Evolutionary conservation across 768 basidiomycete genomes (phyloP).

Genomic region (Tylopilus subfusipes): DNA sequence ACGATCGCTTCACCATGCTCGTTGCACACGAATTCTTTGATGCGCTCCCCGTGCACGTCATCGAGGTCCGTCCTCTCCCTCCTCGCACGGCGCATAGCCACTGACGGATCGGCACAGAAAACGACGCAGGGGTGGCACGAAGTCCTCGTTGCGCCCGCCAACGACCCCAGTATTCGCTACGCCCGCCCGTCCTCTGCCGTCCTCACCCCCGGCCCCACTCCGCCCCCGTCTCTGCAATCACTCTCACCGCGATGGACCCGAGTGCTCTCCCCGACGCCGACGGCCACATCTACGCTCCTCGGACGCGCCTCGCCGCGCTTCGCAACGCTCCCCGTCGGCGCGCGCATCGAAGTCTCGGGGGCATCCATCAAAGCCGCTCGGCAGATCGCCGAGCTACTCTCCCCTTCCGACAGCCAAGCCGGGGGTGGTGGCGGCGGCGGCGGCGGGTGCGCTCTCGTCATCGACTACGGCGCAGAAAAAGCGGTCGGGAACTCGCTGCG

Average conservation of each 20-base stretch:
- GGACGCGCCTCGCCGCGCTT: constrained; percentile 70
- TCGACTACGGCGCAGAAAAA: constrained; percentile 85
- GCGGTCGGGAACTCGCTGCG: constrained; percentile 74
- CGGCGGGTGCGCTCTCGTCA: constrained; percentile 67
- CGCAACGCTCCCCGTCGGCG: constrained; percentile 58
- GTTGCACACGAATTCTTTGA: constrained; percentile 98
- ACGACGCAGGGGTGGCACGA: constrained; percentile 81
- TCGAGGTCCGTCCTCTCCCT: constrained; percentile 55
- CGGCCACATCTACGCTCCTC: constrained; percentile 51
- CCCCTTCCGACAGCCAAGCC: neutral
- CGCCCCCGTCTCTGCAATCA: constrained; percentile 5
- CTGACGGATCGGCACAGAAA: constrained; percentile 47
- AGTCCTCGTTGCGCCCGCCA: constrained; percentile 58
- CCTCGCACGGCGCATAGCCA: neutral
- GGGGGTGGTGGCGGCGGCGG: constrained; percentile 26
- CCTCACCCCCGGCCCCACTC: neutral
- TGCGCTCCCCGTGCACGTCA: constrained; percentile 85
- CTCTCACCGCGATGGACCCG: constrained; percentile 48
- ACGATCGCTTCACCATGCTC: constrained; percentile 70
- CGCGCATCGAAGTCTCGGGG: constrained; percentile 78
- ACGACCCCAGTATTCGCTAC: constrained; percentile 37
- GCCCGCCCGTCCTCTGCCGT: constrained; percentile 20
- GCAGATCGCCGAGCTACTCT: constrained; percentile 62
- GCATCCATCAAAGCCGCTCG: constrained; percentile 66
- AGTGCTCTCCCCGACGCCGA: constrained; percentile 62